Evolutionary conservation across 2,329 filamentous ascomycete species (phyloP), one percentile per base, ranked within the genome.

Genomic region (Pseudogymnoascus sp.): DNA sequence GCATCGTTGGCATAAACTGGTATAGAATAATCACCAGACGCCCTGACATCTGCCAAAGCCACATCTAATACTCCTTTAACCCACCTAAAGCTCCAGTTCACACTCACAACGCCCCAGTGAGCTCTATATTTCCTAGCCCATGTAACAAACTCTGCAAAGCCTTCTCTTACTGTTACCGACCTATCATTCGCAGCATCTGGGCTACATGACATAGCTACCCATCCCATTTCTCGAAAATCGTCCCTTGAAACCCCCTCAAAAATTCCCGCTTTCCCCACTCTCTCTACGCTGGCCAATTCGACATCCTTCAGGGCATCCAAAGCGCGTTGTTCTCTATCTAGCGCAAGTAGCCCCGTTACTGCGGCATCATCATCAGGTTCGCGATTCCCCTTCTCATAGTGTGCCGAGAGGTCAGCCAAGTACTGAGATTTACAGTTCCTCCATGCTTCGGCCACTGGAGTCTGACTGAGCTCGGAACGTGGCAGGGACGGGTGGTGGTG

Each of bases 271-370:
- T 38, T 35, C 28, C 66, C 66, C 7, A 72, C 63, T 1, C 68
- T 63, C 3, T 61, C 57, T 35, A 72, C 67, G 22, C 69, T 71
- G 20, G 59, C 59, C 6, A 57, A 7, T 50, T 72, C 70, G n/a
- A 71, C 57, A 11, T 60, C 58, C 35, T 57, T 61, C 7, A 70
- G 50, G 41, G 64, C 60, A 18, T 66, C 58, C 1, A 67, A 59
- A 41, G 61, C 69, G 1, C 43, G 30, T 11, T 70, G 60, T 59
- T 70, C 68, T 6, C 66, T 43, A 14, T 60, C 33, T 1, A 68
- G 28, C 6, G 4, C 16, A 12, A 5, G 1, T n/a, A 3, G 28
- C n/a, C 47, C 47, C 8, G 28, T 54, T 16, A 33, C 28, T 20
- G 16, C n/a, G 18, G 2, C 6, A 5, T 14, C 47, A 54, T 54